Conservation (phyloP, 345 rosid species). For the Citrus australasica region DNA sequence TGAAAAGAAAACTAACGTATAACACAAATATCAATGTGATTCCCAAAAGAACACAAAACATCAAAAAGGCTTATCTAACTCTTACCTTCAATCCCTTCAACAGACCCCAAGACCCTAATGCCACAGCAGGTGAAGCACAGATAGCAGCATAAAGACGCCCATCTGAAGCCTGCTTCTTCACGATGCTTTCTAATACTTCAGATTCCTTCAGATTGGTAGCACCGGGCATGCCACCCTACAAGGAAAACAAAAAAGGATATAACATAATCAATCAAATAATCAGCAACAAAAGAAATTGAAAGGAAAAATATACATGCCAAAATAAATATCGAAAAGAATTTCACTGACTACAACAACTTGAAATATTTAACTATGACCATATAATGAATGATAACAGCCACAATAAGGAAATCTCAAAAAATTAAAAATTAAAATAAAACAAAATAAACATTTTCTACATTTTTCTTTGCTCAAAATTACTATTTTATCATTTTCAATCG, state of each 20-base stretch:
- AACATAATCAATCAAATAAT: neutral
- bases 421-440: no score
- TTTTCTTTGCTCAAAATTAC: no score
- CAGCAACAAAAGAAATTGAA: neutral
- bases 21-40: neutral
- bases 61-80: neutral
- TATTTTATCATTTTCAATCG: no score
- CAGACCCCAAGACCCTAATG: slow-evolving; percentile 75
- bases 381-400: no score
- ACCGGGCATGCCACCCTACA: slow-evolving; percentile 91
- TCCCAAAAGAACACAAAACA: neutral
- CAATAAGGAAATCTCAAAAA: no score
- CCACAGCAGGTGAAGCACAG: slow-evolving; percentile 89
- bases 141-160: slow-evolving; percentile 79
- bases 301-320: neutral
- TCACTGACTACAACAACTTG: neutral
- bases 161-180: slow-evolving; percentile 67
- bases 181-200: no score
- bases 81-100: slow-evolving; percentile 78
- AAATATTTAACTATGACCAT: no score
- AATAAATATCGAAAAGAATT: neutral
- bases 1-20: neutral
- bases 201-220: slow-evolving; percentile 17
- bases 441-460: no score
- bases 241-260: neutral